Evolutionary conservation across 1,139 yeast genomes (phyloP), one percentile per base, ranked within the genome.

Genomic region (Magnusiomyces sp.): DNA sequence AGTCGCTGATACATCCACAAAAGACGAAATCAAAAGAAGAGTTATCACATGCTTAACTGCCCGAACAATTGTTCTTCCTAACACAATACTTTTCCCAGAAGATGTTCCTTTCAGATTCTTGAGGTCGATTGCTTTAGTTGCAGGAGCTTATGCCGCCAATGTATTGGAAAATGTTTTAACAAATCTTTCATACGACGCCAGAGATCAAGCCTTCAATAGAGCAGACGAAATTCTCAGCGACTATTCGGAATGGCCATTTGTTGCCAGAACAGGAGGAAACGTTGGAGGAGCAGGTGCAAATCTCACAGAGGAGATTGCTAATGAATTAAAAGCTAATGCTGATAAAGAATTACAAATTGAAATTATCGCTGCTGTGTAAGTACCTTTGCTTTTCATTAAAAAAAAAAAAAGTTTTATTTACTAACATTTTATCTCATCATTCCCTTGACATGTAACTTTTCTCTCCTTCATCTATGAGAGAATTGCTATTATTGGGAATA

Each of bases 91-190:
- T 59, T 87, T 88, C 67, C 87, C 95, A 1, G 77, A 75, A 23
- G 76, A 77, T 14, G 77, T 87, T 7, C 79, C 85, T 32, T 84
- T 80, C 71, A 79, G 82, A 59, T 75, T 78, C 62, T 73, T 92
- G 55, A 79, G 99, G 61, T 75, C 95, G 4, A 75, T 92, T 47
- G 77, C 95, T 16, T 76, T 94, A 59, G 87, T 89, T 23, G 82
- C 92, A 60, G 95, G 95, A 16, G 80, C 96, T 13, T 88, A 87
- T 64, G 97, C 97, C 41, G 98, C 97, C 43, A 92, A 89, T 63
- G 99, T 92, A 16, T 76, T 92, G 60, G 99, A 92, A 64, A 94
- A 92, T 63, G 95, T 89, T 5, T 74, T 90, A 53, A 75, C 83
- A 47, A 76, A 83, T 37, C 73, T 90, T 58, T 84, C 83, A 58